Conservation (phyloP, 2,329 filamentous ascomycete genomes). For the Trichoderma brevicompactum region DNA sequence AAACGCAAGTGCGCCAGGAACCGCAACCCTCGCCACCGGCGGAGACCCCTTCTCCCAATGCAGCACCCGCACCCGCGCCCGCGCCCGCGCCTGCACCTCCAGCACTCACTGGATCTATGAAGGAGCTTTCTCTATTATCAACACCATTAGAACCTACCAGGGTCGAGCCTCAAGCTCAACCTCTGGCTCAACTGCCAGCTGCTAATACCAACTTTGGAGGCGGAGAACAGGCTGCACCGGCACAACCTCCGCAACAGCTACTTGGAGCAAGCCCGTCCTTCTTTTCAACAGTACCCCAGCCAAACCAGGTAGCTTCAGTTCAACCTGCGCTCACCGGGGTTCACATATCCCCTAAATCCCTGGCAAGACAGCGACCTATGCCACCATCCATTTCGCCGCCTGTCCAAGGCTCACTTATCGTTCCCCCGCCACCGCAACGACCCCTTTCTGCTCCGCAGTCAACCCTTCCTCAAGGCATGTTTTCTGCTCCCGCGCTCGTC, state of each 20-base stretch:
- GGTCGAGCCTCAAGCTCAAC: conserved; percentile 34
- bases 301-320: conserved; percentile 12
- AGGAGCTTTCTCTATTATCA: conserved; percentile 59
- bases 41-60: neutral
- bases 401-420: conserved; percentile 61
- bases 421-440: conserved; percentile 79
- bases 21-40: conserved; percentile 37
- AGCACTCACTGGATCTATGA: conserved; percentile 59
- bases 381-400: conserved; percentile 61
- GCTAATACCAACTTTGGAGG: neutral
- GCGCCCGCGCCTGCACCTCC: neutral
- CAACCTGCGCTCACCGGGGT: conserved; percentile 9
- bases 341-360: conserved; percentile 36
- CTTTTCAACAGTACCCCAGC: conserved; percentile 49
- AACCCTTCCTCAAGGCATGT: conserved; percentile 68
- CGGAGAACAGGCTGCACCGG: conserved; percentile 9
- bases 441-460: conserved; percentile 88
- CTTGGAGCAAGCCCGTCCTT: conserved; percentile 63
- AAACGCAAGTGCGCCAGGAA: conserved; percentile 31
- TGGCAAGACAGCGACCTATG: conserved; percentile 68
- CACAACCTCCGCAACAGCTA: conserved; percentile 48
- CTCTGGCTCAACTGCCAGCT: conserved; percentile 31
- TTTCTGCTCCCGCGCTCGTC: conserved; percentile 75
- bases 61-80: neutral
- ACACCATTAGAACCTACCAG: conserved; percentile 59